Evolutionary conservation across 495 filamentous ascomycete species (phyloP).

Genomic region (Pseudevernia furfuracea): DNA sequence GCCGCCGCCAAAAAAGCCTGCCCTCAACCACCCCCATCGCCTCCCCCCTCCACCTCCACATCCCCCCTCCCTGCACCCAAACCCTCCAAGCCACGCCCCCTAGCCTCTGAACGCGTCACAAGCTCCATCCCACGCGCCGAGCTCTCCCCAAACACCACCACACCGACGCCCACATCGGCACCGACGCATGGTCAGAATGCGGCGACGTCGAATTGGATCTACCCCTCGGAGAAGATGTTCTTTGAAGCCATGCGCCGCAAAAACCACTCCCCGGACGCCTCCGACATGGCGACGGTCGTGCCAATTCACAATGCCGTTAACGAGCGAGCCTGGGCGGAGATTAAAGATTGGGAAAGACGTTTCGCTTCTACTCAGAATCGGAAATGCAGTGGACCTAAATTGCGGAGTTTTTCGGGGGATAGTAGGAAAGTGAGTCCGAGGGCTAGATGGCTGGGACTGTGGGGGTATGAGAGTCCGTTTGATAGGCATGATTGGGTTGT

Average conservation of each 20-base stretch:
- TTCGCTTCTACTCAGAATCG: slow-evolving; percentile 47
- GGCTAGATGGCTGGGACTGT: slow-evolving; percentile 67
- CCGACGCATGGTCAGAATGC: slow-evolving; percentile 50
- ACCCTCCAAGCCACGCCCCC: slow-evolving; percentile 27
- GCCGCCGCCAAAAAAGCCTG: slow-evolving; percentile 26
- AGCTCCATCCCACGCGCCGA: slow-evolving; percentile 63
- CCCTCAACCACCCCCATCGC: slow-evolving; percentile 22
- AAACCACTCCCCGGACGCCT: slow-evolving; percentile 46
- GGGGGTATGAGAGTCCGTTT: slow-evolving; percentile 87
- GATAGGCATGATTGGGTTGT: slow-evolving; percentile 98
- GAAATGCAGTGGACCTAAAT: slow-evolving; percentile 68
- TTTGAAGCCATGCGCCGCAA: slow-evolving; percentile 93
- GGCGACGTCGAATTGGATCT: slow-evolving; percentile 87
- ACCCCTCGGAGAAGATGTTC: slow-evolving; percentile 92
- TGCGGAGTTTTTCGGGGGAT: slow-evolving; percentile 35
- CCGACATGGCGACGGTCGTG: slow-evolving; percentile 81
- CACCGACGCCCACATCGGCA: slow-evolving; percentile 28
- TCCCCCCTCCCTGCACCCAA: slow-evolving; percentile 15
- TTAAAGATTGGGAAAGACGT: slow-evolving; percentile 73
- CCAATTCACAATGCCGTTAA: slow-evolving; percentile 98
- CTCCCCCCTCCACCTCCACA: slow-evolving; percentile 29
- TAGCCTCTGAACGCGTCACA: slow-evolving; percentile 31
- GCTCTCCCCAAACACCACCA: slow-evolving; percentile 40
- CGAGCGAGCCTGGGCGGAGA: slow-evolving; percentile 79
- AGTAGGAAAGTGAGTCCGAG: slow-evolving; percentile 60